Base-by-base conservation (phyloP, 495 filamentous ascomycete species). In the Penicillium turbatum region DNA sequence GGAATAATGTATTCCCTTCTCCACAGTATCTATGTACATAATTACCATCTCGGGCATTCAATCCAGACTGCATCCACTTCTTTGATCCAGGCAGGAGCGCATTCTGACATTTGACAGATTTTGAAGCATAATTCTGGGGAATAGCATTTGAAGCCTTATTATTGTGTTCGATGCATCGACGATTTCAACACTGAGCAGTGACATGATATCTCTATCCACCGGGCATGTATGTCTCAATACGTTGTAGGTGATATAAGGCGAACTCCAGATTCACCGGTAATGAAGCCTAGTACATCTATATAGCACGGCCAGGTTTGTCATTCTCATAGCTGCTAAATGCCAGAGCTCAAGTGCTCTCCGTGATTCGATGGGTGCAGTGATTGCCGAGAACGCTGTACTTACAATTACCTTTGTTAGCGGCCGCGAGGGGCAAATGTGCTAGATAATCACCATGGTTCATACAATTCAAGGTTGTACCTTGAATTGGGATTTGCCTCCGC, bases 231-330 rank as follows among this genome's bases (percentile, higher is more conserved):
- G 17, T 48, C n/a, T 43, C 59, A 45, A 62, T 36, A 24, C 2
- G n/a, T n/a, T n/a, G 2, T 24, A 21, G 16, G 30, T n/a, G 9
- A n/a, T 19, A 41, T 12, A 19, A 64, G 55, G 89, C 92, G 80
- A 89, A 89, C 79, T 85, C 85, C 71, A 86, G 88, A 73, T 79
- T 93, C 60, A 89, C 88, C 96, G 74, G 92, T 96, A 55, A 93
- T 97, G 87, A 97, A 96, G 83, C 88, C 85, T 54, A 90, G 90
- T 63, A 95, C 93, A 88, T 84, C 53, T 24, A 24, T 24, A 24
- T 24, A 24, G 21, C 21, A 24, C 21, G 4, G 21, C 21, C 21
- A 24, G 4, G 21, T 24, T 24, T 24, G 21, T 24, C 79, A 31
- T 31, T 31, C 7, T 11, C 30, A 31, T 31, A 3, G 10, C 30